Base-by-base conservation (phyloP, 768 basidiomycete genomes). In the Serpula lacrymans region DNA sequence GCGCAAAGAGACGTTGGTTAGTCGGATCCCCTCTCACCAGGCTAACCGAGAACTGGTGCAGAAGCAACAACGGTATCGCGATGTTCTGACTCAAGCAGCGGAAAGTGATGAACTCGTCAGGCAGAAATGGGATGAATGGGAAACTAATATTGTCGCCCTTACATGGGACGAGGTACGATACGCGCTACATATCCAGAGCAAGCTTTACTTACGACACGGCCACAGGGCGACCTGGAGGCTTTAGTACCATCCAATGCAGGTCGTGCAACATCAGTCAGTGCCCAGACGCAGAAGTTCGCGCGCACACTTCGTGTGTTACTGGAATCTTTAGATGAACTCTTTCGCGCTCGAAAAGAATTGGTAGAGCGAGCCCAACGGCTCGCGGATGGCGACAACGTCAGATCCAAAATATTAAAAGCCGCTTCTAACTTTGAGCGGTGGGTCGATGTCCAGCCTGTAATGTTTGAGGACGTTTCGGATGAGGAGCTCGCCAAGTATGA, bases 111-210 rank as follows among this genome's bases (percentile, higher is more conserved):
- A 73, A 22, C 68, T 77, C 2, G 86, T 97, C 1, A 67, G 82
- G 14, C 68, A 75, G 46, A 93, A 96, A 60, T 96, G 90, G 88
- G 82, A 82, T 27, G 80, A 93, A 52, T 95, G 91, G 91, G 84
- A 86, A 52, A 69, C 71, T 11, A 72, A 71, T 32, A 82, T 99
- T 30, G 62, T 64, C 11, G 73, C 85, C 34, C 69, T 99, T 28
- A 83, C 80, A 2, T 76, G 78, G 70, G 80, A 80, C 58, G 80
- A 76, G 61, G 79, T 76, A 49, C 33, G 50, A 21, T 37, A 16
- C 21, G 14, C 18, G 31, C 27, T 35, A 25, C 22, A 5, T 34
- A 24, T 6, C 39, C 31, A 26, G 29, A 14, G 10, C 28, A 9
- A 39, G 10, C 20, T 22, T 16, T 52, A 49, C 46, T 50, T 12